phyloP scores from a whole-genome alignment of 495 filamentous ascomycete species.

The Achaetomiella virescens region DNA sequence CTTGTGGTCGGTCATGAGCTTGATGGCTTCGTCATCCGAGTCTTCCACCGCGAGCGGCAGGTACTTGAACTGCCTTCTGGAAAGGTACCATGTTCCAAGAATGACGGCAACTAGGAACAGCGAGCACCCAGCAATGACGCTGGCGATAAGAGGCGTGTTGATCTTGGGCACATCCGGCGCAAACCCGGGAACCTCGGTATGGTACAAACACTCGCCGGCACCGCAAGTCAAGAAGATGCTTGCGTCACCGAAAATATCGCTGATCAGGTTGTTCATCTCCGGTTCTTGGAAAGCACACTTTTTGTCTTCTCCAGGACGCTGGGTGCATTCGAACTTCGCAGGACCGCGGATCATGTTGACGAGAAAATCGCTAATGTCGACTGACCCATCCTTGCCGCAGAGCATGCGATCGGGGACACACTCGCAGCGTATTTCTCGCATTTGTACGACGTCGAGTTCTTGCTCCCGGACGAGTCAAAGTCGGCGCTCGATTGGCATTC shows the following conservation, averaged over 20 bases:
- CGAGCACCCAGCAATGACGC: conserved; percentile 80
- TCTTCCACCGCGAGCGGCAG: conserved; percentile 78
- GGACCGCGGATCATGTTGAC: conserved; percentile 74
- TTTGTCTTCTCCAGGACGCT: conserved; percentile 51
- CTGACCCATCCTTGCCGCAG: conserved; percentile 82
- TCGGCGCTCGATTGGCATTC: conserved; percentile 67
- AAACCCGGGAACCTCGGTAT: conserved; percentile 88
- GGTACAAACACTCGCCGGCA: conserved; percentile 86
- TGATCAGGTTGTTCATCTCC: conserved; percentile 83
- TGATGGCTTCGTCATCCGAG: conserved; percentile 80
- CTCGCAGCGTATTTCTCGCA: conserved; percentile 80
- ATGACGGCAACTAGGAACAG: conserved; percentile 85
- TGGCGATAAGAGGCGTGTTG: conserved; percentile 93
- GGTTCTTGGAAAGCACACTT: conserved; percentile 82
- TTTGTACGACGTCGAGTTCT: conserved; percentile 75
- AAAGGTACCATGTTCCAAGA: conserved; percentile 81
- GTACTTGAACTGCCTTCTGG: conserved; percentile 63
- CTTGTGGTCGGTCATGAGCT: conserved; percentile 83
- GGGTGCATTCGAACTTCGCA: conserved; percentile 69
- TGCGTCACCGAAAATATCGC: conserved; percentile 77
- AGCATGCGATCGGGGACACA: conserved; percentile 90
- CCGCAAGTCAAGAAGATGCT: conserved; percentile 79
- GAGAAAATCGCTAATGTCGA: conserved; percentile 89
- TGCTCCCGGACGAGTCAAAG: conserved; percentile 49
- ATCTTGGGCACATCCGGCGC: conserved; percentile 84